Evolutionary conservation across 164 flowering plant genomes (phyloP).

Genomic region (Buxus sempervirens): DNA sequence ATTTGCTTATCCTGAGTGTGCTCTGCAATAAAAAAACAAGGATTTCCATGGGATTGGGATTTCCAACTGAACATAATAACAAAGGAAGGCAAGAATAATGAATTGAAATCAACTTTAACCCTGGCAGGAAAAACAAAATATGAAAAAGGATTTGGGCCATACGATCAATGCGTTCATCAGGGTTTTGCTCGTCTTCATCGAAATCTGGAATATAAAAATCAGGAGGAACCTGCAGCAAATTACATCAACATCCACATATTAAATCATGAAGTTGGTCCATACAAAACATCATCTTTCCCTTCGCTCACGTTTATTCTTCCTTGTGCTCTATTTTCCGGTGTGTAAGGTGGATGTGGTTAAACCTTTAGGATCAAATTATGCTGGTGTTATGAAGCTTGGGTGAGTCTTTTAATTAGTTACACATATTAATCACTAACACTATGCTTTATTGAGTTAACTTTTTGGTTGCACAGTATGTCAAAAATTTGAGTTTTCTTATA

Average conservation of each 20-base stretch:
- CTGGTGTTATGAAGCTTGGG: too few relatives aligned
- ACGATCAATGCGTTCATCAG: constrained; percentile 90
- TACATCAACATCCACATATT: not conserved
- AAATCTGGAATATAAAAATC: constrained; percentile 92
- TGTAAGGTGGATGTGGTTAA: too few relatives aligned
- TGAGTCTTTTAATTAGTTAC: too few relatives aligned
- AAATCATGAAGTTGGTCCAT: not conserved
- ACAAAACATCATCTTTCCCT: not conserved
- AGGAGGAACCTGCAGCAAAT: constrained; percentile 75
- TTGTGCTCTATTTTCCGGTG: not conserved
- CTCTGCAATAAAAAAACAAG: constrained; percentile 41
- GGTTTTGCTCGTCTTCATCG: constrained; percentile 88
- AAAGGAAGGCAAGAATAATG: not conserved
- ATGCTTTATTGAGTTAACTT: too few relatives aligned
- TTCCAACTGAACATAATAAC: not conserved
- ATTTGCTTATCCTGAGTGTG: constrained; percentile 87
- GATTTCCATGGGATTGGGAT: not conserved
- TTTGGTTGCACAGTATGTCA: too few relatives aligned
- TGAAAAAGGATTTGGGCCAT: constrained; percentile 16
- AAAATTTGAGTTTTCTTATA: too few relatives aligned
- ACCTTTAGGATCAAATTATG: too few relatives aligned
- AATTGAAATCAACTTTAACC: too few relatives aligned
- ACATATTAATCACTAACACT: too few relatives aligned
- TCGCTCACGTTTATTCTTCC: too few relatives aligned
- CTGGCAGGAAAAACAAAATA: too few relatives aligned